Base-by-base conservation (phyloP, 2,329 filamentous ascomycete species). In the Cadophora sp. region DNA sequence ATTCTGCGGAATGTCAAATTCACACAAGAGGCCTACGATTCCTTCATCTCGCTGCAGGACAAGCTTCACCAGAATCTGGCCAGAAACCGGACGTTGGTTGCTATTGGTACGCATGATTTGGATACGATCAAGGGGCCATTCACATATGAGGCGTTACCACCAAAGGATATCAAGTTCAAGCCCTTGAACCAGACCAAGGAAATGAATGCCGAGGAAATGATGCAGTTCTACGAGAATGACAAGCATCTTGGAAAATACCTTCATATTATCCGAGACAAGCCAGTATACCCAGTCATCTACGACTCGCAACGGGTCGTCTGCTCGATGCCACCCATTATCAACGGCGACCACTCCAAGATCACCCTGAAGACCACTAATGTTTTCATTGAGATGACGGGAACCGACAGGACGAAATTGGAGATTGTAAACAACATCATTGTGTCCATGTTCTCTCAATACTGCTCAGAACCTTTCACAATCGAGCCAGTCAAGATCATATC, bases 21-120 rank as follows among this genome's bases (percentile, higher is more conserved):
- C 84, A 94, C 92, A 74, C 86, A 96, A 82, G 92, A 90, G 73
- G 87, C 91, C 72, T 99, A 99, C 80, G 93, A 97, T 74, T 97
- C 94, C 76, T 99, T 99, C 91, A 99, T 99, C 78, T 88, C 91
- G 65, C 86, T 99, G 58, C 96, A 99, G 83, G 96, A 99, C 82
- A 99, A 99, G 83, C 87, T 99, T 58, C 96, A 99, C 83, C 91
- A 95, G 79, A 99, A 99, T 78, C 83, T 99, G 72, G 96, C 96
- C 59, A 89, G 96, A 69, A 92, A 98, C 80, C 85, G 96, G 75
- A 97, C 95, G 0, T 83, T 99, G 56, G 95, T 97, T n/a, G 92
- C 95, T 24, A 97, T 99, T 77, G 96, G 96, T 74, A 99, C 96
- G 3, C 96, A 99, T 80, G 95, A 99, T 78, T 84, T 98, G 71